Percentiles rank a stretch among this genome's conserved stretches.
Evolutionary conservation across 1,284 basidiomycete genomes (phyloP).

Genomic region (Golubevia pallescens): DNA sequence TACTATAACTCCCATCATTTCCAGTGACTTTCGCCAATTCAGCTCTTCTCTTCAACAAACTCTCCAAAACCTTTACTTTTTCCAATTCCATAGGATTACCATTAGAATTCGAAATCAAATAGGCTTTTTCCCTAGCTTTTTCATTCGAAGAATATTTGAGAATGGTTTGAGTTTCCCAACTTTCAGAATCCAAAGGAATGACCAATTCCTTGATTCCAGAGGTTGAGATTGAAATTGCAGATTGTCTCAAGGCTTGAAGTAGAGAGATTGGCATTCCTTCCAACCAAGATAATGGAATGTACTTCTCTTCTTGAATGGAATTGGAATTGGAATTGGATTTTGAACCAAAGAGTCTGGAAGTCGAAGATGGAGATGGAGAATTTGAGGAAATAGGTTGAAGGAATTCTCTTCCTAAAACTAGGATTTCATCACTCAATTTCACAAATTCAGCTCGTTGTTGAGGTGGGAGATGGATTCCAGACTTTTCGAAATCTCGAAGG

Average conservation of each 20-base stretch:
- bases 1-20: conserved; percentile 35
- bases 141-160: conserved; percentile 83
- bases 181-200: conserved; percentile 77
- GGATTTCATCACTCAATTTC: conserved; percentile 85
- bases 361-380: neutral
- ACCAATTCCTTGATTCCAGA: conserved; percentile 67
- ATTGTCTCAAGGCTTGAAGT: conserved; percentile 32
- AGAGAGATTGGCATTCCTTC: conserved; percentile 70
- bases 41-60: conserved; percentile 37
- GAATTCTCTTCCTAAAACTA: conserved; percentile 86
- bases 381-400: conserved; percentile 67
- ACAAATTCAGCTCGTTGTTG: conserved; percentile 82
- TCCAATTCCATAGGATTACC: conserved; percentile 5
- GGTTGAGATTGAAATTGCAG: too few species aligned
- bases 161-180: conserved; percentile 88
- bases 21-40: conserved; percentile 55
- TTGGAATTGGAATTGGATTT: neutral
- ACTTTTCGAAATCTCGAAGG: conserved; percentile 95
- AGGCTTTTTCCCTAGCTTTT: conserved; percentile 79
- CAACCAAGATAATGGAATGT: neutral
- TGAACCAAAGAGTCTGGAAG: too few species aligned
- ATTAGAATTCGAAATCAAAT: conserved; percentile 65
- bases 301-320: neutral
- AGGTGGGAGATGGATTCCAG: conserved; percentile 86
- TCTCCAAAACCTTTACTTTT: conserved; percentile 48